Conservation (phyloP, 2,329 filamentous ascomycete species). For the Claviceps pazoutovae region DNA sequence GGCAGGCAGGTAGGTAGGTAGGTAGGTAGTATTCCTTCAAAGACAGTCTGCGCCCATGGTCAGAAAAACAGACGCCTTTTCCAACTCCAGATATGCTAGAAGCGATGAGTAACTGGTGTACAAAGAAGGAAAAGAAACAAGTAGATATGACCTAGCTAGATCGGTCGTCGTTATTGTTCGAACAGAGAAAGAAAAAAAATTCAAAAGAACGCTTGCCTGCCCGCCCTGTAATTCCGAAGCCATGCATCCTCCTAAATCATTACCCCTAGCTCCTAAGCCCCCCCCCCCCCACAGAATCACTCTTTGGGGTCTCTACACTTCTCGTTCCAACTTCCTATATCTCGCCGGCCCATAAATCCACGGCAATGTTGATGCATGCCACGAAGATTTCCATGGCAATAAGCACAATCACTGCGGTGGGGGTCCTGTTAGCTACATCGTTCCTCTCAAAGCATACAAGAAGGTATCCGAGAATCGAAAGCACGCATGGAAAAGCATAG, state of each 20-base stretch:
- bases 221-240: neutral
- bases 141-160: neutral
- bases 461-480: neutral
- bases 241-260: neutral
- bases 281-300: neutral
- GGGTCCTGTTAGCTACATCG: too few species aligned
- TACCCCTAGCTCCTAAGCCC: too few species aligned
- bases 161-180: neutral
- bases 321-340: conserved; percentile 1
- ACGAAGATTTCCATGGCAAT: conserved; percentile 94
- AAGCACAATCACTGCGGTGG: conserved; percentile 64
- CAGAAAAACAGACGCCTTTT: neutral
- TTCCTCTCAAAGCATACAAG: neutral
- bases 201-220: neutral
- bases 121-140: neutral
- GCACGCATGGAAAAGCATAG: too few species aligned
- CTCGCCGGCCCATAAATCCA: conserved; percentile 61
- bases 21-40: too few species aligned
- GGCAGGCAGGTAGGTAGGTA: too few species aligned
- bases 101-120: neutral
- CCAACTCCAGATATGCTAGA: neutral
- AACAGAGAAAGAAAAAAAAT: neutral
- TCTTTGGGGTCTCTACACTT: neutral
- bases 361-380: conserved; percentile 84
- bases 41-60: neutral